phyloP scores from a whole-genome alignment of 2,329 filamentous ascomycete species.

The Phialophora macrospora region DNA sequence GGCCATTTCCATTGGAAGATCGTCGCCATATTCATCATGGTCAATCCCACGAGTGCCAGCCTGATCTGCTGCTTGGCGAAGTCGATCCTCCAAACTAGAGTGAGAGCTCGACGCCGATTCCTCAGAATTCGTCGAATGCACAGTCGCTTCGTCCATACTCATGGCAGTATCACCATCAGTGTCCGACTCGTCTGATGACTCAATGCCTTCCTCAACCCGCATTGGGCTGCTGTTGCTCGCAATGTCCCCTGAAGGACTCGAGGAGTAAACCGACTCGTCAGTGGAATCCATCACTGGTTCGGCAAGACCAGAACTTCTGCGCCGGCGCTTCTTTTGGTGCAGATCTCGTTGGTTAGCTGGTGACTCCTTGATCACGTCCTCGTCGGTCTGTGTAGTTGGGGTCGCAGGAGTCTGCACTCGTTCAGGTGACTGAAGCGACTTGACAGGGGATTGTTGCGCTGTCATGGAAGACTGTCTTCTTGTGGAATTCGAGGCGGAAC shows the following conservation, averaged over 20 bases:
- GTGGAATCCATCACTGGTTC: constrained; percentile 52
- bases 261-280: constrained; percentile 68
- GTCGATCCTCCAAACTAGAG: constrained; percentile 77
- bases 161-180: constrained; percentile 79
- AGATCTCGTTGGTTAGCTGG: constrained; percentile 69
- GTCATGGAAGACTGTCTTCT: constrained; percentile 70
- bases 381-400: constrained; percentile 63
- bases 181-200: constrained; percentile 56
- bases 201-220: constrained; percentile 56
- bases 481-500: constrained; percentile 73
- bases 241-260: constrained; percentile 63
- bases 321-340: constrained; percentile 58
- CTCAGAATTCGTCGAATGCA: constrained; percentile 67
- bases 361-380: constrained; percentile 62
- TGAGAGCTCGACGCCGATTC: constrained; percentile 63
- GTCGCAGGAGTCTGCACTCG: constrained; percentile 63
- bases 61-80: constrained; percentile 73
- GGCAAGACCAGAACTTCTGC: constrained; percentile 65
- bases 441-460: constrained; percentile 39
- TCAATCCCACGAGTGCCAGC: constrained; percentile 75
- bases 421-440: constrained; percentile 24
- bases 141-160: constrained; percentile 78
- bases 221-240: constrained; percentile 46
- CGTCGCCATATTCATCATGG: constrained; percentile 65
- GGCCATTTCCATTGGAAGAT: constrained; percentile 81